Percentiles rank a stretch among this genome's conserved stretches.
Evolutionary conservation across 768 basidiomycete genomes (phyloP).

Genomic region (Pleurotus pulmonarius): DNA sequence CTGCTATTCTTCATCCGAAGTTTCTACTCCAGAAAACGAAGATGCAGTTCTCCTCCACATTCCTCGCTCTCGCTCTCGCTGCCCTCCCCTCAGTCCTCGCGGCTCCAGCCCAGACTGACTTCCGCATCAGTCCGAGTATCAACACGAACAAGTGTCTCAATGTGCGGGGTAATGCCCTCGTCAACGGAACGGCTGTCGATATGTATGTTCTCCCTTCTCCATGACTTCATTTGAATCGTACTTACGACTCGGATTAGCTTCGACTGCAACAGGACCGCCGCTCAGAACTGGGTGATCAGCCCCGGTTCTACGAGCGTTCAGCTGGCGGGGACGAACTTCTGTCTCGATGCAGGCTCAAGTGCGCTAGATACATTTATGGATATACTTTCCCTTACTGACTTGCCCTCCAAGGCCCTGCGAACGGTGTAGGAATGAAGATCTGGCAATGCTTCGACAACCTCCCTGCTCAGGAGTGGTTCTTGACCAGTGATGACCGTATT

Average conservation of each 20-base stretch:
- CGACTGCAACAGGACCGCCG: background rate
- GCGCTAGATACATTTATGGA: background rate
- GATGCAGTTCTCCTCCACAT: too few relatives aligned
- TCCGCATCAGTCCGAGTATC: constrained; percentile 2
- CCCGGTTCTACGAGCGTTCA: background rate
- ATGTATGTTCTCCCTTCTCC: too few relatives aligned
- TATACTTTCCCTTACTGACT: background rate
- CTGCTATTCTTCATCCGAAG: too few relatives aligned
- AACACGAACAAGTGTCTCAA: constrained; percentile 2
- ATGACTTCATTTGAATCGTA: too few relatives aligned
- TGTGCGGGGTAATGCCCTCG: constrained; percentile 7
- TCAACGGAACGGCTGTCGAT: background rate
- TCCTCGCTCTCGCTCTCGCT: too few relatives aligned
- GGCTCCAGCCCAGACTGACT: too few relatives aligned
- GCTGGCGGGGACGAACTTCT: background rate
- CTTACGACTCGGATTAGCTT: background rate
- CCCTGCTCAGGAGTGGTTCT: background rate
- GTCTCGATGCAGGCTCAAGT: background rate
- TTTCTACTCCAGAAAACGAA: too few relatives aligned
- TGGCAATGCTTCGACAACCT: constrained; percentile 2
- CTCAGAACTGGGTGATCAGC: background rate
- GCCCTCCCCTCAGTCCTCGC: too few relatives aligned
- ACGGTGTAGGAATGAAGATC: constrained; percentile 1
- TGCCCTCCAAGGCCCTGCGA: background rate
- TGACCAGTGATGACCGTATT: background rate